Base-by-base conservation (phyloP, 2,329 filamentous ascomycete species). In the Fusarium sulawesiense region DNA sequence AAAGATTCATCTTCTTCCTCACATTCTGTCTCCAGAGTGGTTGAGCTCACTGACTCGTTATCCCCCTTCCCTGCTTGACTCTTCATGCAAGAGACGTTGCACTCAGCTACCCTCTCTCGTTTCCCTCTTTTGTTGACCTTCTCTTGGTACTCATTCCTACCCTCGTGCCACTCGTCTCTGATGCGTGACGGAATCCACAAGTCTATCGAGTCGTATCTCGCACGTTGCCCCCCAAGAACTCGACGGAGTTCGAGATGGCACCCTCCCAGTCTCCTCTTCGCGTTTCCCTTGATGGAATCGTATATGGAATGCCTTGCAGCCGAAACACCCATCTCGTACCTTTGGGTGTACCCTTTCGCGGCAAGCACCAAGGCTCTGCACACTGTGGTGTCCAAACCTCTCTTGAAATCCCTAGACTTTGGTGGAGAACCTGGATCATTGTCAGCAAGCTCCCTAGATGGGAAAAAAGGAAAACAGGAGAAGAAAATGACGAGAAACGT, bases 101-200 rank as follows among this genome's bases (percentile, higher is more conserved):
- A 18, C 5, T 6, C 10, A 37, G 9, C 34, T 37, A 7, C 18
- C 5, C 10, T 37, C 34, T n/a, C 6, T 11, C 18, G 10, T 11
- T 11, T 11, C 3, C 18, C 6, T 6, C 9, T 37, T 5, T 7
- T 37, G 16, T 37, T n/a, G 4, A 37, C 34, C 34, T n/a, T 37
- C 9, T 37, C 5, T 11, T 37, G 3, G 34, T 37, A 7, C 10
- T 7, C 9, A n/a, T n/a, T 4, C 3, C 10, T 2, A 11, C 0
- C 9, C 18, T 37, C 0, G 3, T 7, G 18, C 3, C 6, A 11
- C 34, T 37, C 3, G 0, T 18, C 3, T 7, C 9, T 37, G 6
- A 6, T 7, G 9, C 1, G 5, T n/a, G 10, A 18, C 18, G 16
- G 6, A 4, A 2, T 11, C 5, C 10, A 10, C 34, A n/a, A 11